These are phyloP conservation scores for Lactarius deliciosus DNA, from an alignment of 768 basidiomycete species.

Conservation along the genomic window DNA sequence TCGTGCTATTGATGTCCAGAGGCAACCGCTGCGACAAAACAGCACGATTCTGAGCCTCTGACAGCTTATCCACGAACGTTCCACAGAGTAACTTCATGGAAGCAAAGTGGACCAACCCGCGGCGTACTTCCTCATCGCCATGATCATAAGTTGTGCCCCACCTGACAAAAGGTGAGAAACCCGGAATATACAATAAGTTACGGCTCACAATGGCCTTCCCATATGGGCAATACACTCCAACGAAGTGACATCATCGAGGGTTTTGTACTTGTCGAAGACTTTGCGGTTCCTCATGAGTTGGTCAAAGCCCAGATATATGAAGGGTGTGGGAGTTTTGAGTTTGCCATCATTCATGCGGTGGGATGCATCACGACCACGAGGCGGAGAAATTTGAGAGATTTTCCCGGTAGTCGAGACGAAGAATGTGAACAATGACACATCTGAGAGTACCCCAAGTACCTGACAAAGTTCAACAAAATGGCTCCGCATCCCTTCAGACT, in stretches of 20 bases:
- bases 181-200: too few species aligned
- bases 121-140: background rate
- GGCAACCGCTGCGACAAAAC: background rate
- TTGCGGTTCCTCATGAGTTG: constrained; percentile 2
- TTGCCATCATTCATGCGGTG: background rate
- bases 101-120: background rate
- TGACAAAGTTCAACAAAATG: background rate
- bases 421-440: background rate
- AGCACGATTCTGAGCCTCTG: background rate
- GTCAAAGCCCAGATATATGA: constrained; percentile 5
- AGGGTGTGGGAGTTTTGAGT: background rate
- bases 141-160: background rate
- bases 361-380: background rate
- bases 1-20: background rate
- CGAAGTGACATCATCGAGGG: background rate
- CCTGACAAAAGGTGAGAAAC: background rate
- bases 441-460: background rate
- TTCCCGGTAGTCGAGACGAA: background rate
- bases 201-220: background rate
- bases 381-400: background rate
- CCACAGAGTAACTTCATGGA: too few species aligned
- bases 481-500: background rate
- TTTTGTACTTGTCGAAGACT: background rate
- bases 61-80: background rate
- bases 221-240: background rate